Conservation (phyloP, 768 basidiomycete genomes). For the Lactarius psammicola region DNA sequence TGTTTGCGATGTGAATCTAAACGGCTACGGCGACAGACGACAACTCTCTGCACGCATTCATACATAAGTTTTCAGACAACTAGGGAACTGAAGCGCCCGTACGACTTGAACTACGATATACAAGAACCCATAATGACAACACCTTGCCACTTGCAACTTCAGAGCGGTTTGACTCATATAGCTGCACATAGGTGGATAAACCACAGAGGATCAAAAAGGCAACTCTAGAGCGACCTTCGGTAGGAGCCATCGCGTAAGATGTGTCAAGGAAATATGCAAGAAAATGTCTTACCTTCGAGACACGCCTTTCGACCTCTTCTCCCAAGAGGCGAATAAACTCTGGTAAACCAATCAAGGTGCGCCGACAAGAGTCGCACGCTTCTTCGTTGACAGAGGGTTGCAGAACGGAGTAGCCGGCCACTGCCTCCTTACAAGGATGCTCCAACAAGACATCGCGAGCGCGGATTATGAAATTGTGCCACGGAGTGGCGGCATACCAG, state of each 20-base stretch:
- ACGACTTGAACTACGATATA: not conserved
- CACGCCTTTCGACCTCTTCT: constrained; percentile 6
- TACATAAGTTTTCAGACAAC: no score
- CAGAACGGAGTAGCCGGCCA: not conserved
- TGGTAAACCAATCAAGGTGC: not conserved
- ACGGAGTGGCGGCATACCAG: not conserved
- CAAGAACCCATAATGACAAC: not conserved
- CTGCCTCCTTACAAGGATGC: not conserved
- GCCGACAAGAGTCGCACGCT: not conserved
- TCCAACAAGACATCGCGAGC: not conserved
- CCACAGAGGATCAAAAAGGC: constrained; percentile 1
- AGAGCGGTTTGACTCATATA: not conserved
- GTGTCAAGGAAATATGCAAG: not conserved
- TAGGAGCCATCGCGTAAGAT: not conserved
- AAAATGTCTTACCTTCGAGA: constrained; percentile 1
- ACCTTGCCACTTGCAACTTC: not conserved
- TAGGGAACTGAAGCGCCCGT: not conserved
- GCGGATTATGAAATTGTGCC: not conserved
- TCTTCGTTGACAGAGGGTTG: not conserved
- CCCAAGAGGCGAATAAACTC: constrained; percentile 7
- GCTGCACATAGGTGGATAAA: not conserved
- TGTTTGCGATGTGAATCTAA: no score
- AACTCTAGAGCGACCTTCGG: constrained; percentile 3
- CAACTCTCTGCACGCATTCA: not conserved
- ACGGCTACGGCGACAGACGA: no score